phyloP scores from a whole-genome alignment of 2,329 filamentous ascomycete genomes.

The Penicillium polonicum region DNA sequence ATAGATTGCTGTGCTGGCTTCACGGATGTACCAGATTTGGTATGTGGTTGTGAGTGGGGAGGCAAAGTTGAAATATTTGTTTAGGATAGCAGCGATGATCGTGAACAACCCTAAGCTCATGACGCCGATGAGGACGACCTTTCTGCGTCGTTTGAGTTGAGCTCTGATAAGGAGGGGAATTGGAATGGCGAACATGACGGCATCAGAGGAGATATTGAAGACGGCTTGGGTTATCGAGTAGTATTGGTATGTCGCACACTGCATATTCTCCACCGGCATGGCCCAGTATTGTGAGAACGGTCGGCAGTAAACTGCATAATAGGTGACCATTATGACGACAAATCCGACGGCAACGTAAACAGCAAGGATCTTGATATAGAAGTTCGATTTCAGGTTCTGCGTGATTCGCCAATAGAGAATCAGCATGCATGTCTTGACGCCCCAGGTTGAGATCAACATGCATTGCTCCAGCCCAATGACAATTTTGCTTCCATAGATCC shows the following conservation, averaged over 20 bases:
- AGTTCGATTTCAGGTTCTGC: conserved; percentile 35
- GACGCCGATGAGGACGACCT: conserved; percentile 36
- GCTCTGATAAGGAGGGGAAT: conserved; percentile 39
- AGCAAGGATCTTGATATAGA: conserved; percentile 42
- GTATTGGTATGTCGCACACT: conserved; percentile 43
- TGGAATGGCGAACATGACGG: conserved; percentile 41
- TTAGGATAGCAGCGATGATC: conserved; percentile 49
- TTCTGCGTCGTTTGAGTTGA: conserved; percentile 36
- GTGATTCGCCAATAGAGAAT: conserved; percentile 52
- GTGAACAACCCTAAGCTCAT: conserved; percentile 43
- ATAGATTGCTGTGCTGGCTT: conserved; percentile 43
- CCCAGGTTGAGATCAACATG: conserved; percentile 51
- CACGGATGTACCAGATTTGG: conserved; percentile 46
- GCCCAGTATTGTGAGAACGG: conserved; percentile 53
- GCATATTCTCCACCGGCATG: conserved; percentile 41
- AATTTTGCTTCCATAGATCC: conserved; percentile 52
- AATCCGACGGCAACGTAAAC: conserved; percentile 47
- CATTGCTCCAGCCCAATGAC: conserved; percentile 51
- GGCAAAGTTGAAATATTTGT: conserved; percentile 47
- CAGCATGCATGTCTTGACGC: conserved; percentile 53
- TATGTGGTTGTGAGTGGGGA: conserved; percentile 39
- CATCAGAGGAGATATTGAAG: conserved; percentile 47
- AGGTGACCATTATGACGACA: conserved; percentile 50
- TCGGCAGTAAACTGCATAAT: conserved; percentile 51
- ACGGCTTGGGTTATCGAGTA: conserved; percentile 46